phyloP scores from a whole-genome alignment of 2,329 filamentous ascomycete species.

The Nothomitra cinnamomea region DNA sequence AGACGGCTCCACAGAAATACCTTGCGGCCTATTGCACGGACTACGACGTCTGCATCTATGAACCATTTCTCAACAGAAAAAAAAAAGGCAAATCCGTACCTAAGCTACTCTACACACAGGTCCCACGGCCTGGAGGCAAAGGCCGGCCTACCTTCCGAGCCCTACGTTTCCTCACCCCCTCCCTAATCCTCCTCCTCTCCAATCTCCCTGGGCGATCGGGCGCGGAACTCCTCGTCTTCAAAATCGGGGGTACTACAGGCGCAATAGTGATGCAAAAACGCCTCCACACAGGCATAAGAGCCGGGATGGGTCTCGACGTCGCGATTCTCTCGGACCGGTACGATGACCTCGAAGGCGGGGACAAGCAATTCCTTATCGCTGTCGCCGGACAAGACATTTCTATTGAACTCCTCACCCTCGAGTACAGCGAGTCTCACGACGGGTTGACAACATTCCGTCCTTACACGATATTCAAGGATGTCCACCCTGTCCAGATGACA shows the following conservation, averaged over 20 bases:
- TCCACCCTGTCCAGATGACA: conserved; percentile 42
- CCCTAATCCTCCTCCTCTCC: conserved; percentile 35
- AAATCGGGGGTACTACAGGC: conserved; percentile 21
- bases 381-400: conserved; percentile 67
- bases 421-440: conserved; percentile 34
- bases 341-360: conserved; percentile 35
- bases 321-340: conserved; percentile 42
- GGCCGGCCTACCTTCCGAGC: conserved; percentile 34
- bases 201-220: conserved; percentile 37
- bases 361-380: conserved; percentile 64
- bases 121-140: background rate
- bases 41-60: conserved; percentile 46
- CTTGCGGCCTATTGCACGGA: conserved; percentile 65
- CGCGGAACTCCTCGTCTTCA: conserved; percentile 35
- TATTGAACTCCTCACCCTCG: conserved; percentile 60
- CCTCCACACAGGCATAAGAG: conserved; percentile 51
- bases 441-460: conserved; percentile 30
- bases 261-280: conserved; percentile 33
- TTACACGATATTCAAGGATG: conserved; percentile 35
- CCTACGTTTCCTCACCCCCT: conserved; percentile 37
- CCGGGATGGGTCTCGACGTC: conserved; percentile 63
- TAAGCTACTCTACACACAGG: background rate
- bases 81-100: background rate
- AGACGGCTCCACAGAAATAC: conserved; percentile 26
- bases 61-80: background rate